Evolutionary conservation across 805 yeast species (phyloP), one percentile per base, ranked within the genome.

Genomic region (Saccharomycopsis synnaedendra): DNA sequence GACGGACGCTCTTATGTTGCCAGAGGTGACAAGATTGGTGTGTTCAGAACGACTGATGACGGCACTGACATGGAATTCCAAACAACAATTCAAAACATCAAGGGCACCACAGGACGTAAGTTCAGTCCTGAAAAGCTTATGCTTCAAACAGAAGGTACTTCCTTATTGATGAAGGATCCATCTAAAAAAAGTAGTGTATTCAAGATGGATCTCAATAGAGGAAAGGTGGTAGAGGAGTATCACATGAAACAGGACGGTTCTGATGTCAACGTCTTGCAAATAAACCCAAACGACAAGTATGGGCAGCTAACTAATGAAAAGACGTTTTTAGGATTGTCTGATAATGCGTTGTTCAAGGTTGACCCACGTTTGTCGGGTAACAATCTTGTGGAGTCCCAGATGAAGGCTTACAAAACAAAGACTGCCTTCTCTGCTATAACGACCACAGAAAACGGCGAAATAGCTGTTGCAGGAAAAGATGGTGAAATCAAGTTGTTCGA

Each of bases 151-250:
- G 80, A 78, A 55, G 96, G 88, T 64, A 68, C 76, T 30, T 63
- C 76, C 0, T 71, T 88, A 71, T 68, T 88, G 32, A 59, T 88
- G 55, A 85, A 82, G 57, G 79, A 76, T 57, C 66, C 69, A 2
- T 58, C 62, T 3, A 64, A 70, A 39, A 57, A 58, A 28, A 65
- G 69, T 40, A 70, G 67, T 32, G 60, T 88, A 43, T 85, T 72
- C 64, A 75, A 77, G 55, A 75, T 87, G 87, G 96, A 88, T 65
- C 63, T 88, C 43, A 83, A 76, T 58, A 72, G 78, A 49, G 96
- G 96, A 9, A 69, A 80, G 58, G 72, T 88, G 46, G 82, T 88
- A n/a, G 96, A 88, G 60, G 93, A 85, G 59, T 88, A 95, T 93
- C 65, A 72, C 35, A 69, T 83, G 27, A 57, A 60, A 28, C 28